Percentiles rank a stretch among this genome's conserved stretches.
These are phyloP conservation scores for Lentinula sp. DNA, from an alignment of 768 basidiomycete genomes.

Conservation along the genomic window DNA sequence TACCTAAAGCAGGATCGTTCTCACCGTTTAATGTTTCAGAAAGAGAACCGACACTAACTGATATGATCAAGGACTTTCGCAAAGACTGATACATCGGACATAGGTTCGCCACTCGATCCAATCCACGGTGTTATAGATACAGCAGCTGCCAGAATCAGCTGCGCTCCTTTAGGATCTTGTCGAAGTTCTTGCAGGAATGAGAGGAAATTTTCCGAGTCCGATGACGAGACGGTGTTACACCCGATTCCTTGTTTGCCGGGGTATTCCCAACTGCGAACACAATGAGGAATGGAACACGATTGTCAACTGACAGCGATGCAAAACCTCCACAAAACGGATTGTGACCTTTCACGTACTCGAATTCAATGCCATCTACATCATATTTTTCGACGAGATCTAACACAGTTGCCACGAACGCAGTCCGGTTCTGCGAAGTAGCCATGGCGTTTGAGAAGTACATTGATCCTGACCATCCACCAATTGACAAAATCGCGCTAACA, in stretches of 20 bases:
- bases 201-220: slow-evolving; percentile 76
- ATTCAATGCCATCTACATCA: slow-evolving; percentile 58
- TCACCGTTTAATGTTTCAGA: background rate
- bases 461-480: slow-evolving; percentile 31
- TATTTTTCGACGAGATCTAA: slow-evolving; percentile 41
- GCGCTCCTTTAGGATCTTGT: slow-evolving; percentile 39
- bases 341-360: slow-evolving; percentile 42
- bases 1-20: slow-evolving; percentile 21
- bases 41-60: slow-evolving; percentile 22
- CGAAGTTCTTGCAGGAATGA: slow-evolving; percentile 71
- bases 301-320: too few relatives aligned
- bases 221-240: slow-evolving; percentile 54
- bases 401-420: slow-evolving; percentile 51
- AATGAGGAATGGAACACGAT: too few relatives aligned
- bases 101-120: slow-evolving; percentile 48
- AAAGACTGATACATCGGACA: slow-evolving; percentile 60
- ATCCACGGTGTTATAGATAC: slow-evolving; percentile 61
- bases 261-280: slow-evolving; percentile 66
- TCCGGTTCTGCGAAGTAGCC: slow-evolving; percentile 47
- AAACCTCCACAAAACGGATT: too few relatives aligned
- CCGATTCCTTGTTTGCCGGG: slow-evolving; percentile 62
- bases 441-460: slow-evolving; percentile 57
- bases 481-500: background rate
- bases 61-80: slow-evolving; percentile 72
- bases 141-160: slow-evolving; percentile 70